Evolutionary conservation across 805 yeast species (phyloP), one percentile per base, ranked within the genome.

Genomic region (Candida wancherniae): DNA sequence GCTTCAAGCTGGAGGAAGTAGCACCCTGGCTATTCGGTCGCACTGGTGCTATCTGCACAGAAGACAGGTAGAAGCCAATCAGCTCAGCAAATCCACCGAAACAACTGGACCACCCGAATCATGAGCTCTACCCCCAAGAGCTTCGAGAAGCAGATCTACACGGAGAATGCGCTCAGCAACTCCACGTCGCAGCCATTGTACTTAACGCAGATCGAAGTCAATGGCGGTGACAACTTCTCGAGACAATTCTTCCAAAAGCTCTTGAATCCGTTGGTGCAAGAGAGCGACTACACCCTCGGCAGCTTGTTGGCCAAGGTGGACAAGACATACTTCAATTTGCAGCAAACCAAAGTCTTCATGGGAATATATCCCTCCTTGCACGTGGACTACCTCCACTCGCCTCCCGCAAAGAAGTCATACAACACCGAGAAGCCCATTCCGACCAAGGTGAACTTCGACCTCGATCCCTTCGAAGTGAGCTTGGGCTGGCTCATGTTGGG

Each of bases 311-410:
- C 53, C 9, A 47, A 51, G 9, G 44, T 71, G 25, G 50, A 53
- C 6, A 31, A 38, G 4, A 50, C 69, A 10, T 53, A 58, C 36
- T 45, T 53, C 25, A 64, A 58, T 23, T 47, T 74, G 26, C 36
- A 50, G 16, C 54, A 61, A 26, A 71, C 77, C 1, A 71, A 69
- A 2, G 67, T 73, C 4, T 74, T 71, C 49, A 55, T 53, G 18
- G 52, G 57, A 19, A 61, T 72, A 3, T 46, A 43, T 7, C 55
- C 72, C 6, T 53, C 60, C 11, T 45, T 73, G 24, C 71, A 67
- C 25, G 50, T 64, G 19, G 64, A 69, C 34, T 71, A 62, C 37
- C 40, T 40, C 22, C 44, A 53, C 21, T 26, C 34, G 22, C 28
- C 46, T 1, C 64, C 68, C 14, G 32, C 36, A 11, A 29, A 39